Percentiles rank a stretch among this genome's conserved stretches.
phyloP scores from a whole-genome alignment of 768 basidiomycete genomes.

The Hericium alpestre region DNA sequence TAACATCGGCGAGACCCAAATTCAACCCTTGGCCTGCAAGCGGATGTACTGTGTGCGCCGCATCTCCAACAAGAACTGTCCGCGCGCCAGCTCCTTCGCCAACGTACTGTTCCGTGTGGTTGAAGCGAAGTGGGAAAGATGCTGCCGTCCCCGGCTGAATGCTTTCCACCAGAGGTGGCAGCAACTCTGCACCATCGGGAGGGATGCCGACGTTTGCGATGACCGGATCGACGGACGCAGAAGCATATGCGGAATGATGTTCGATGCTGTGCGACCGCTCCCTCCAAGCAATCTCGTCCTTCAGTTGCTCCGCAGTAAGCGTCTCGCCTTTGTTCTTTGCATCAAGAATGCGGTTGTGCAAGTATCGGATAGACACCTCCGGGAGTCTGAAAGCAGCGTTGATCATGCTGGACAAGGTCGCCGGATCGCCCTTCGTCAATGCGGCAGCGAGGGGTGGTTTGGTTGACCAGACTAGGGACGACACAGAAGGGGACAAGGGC shows the following conservation, averaged over 20 bases:
- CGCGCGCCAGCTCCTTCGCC: slow-evolving; percentile 58
- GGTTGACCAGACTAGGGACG: slow-evolving; percentile 94
- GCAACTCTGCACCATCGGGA: slow-evolving; percentile 42
- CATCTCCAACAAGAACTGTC: slow-evolving; percentile 89
- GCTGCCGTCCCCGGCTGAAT: slow-evolving; percentile 70
- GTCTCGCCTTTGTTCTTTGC: slow-evolving; percentile 33
- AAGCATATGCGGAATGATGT: slow-evolving; percentile 52
- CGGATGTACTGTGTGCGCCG: slow-evolving; percentile 91
- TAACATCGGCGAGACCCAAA: slow-evolving; percentile 81
- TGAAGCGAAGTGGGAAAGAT: slow-evolving; percentile 82
- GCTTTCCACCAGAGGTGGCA: slow-evolving; percentile 67
- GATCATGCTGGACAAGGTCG: slow-evolving; percentile 61
- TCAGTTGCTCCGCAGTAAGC: slow-evolving; percentile 39
- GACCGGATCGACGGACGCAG: slow-evolving; percentile 24
- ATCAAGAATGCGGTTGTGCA: slow-evolving; percentile 52
- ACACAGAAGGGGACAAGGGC: slow-evolving; percentile 65
- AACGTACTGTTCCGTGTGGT: slow-evolving; percentile 79
- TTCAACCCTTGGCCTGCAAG: slow-evolving; percentile 95
- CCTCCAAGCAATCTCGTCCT: slow-evolving; percentile 59
- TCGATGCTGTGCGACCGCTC: slow-evolving; percentile 63
- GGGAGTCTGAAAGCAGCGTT: slow-evolving; percentile 89
- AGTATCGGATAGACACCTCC: slow-evolving; percentile 56
- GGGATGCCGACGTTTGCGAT: slow-evolving; percentile 37
- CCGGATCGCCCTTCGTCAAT: slow-evolving; percentile 53
- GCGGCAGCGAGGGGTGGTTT: slow-evolving; percentile 64